Base-by-base conservation (phyloP, 352 stramenopile genomes). In the Phytophthora parvispora region DNA sequence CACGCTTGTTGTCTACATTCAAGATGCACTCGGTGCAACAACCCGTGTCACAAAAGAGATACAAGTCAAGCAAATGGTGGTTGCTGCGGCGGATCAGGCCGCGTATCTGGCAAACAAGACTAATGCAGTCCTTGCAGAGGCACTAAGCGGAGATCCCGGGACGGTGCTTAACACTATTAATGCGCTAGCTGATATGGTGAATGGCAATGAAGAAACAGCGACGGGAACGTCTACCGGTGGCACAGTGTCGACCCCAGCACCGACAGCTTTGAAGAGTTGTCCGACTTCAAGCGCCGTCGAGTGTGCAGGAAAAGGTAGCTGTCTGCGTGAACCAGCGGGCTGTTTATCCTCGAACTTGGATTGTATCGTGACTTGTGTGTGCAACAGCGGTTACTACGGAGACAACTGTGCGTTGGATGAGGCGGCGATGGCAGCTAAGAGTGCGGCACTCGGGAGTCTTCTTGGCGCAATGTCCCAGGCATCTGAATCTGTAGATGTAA, bases 81-180 rank as follows among this genome's bases (percentile, higher is more conserved):
- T 92, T 1, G 57, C 75, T 24, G 69, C 67, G 9, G 72, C 72
- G 7, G 69, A 91, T 16, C 77, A 89, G 60, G 77, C 75, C 7
- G 74, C 69, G n/a, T 92, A 89, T 58, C 47, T 92, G 8, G 61
- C 73, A 5, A 84, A 81, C 64, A 92, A 90, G 56, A 88, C 81
- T 0, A 67, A 75, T 10, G 79, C 65, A 13, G 75, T 90, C 1
- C 60, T 92, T 7, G 81, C 80, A 1, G 75, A 80, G 9, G 84
- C 80, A 1, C 25, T 81, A 22, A 87, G 67, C 43, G 84, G 84
- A 3, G 86, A 93, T 50, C 86, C 86, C 4, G 77, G 80, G 1
- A 87, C 76, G 25, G 72, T 92, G 6, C 71, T 93, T 3, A 91
- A 91, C 27, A 71, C 77, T 15, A 91, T 91, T 53, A 90, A 77